Evolutionary conservation across 345 rosid genomes (phyloP), one percentile per base, ranked within the genome.

Genomic region (Ceriops tagal): DNA sequence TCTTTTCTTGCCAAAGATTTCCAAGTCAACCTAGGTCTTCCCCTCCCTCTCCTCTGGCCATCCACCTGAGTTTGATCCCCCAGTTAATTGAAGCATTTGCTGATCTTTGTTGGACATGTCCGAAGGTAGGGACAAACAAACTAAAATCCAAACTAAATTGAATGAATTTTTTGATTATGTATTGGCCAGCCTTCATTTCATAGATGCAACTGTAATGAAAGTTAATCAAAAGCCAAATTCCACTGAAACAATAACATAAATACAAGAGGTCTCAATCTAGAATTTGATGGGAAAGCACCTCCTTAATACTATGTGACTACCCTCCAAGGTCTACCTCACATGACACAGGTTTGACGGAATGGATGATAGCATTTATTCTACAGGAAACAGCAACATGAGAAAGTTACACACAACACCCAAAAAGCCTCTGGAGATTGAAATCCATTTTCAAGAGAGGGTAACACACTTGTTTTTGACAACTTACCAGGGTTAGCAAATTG

Each of bases 401-500:
- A 8, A 20, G 58, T 53, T 53, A 11, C 58, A 53, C 58, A 16
- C 26, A 53, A 21, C 15, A 53, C 20, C 26, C 26, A 22, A 21
- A 26, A 22, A 22, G 15, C 28, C 15, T 26, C 4, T 55, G 8
- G 30, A 55, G 16, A 22, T 55, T 55, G 28, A 55, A 55, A 55
- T 55, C 15, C 58, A 55, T 43, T 13, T 43, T 13, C 1, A 1
- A 43, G 47, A 43, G 49, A 11, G 49, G 49, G 49, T 43, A 13
- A 11, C 4, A 3, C 49, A 15, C 15, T 43, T 43, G 18, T 43
- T 43, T 43, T 3, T 2, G 18, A 13, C 37, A 79, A 62, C 71
- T 80, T 86, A 95, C 98, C 85, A 49, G 98, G 97, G 71, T 90
- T 95, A 55, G 93, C 74, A 78, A 90, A 86, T 69, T 88, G 98